These are phyloP conservation scores for Solanum rostratum DNA, from an alignment of 257 asterid genomes.

Conservation along the genomic window DNA sequence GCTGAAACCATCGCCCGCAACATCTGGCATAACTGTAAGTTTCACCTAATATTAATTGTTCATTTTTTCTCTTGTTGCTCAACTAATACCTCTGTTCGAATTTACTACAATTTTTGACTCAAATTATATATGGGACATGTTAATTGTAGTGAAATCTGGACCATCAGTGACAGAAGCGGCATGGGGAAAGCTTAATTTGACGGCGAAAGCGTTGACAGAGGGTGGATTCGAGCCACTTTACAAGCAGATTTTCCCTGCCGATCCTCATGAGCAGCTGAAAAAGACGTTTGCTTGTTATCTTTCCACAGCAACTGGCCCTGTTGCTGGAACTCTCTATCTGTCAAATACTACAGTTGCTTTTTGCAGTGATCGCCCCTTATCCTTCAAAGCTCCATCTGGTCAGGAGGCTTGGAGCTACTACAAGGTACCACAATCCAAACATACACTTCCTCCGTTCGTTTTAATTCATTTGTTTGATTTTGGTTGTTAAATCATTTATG, in stretches of 20 bases:
- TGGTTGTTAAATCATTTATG: not conserved
- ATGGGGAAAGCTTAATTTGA: slow-evolving; percentile 75
- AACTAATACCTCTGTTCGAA: too few species aligned
- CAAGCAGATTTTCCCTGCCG: slow-evolving; percentile 43
- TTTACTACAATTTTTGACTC: not conserved
- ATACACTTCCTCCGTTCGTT: not conserved
- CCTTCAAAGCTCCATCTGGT: slow-evolving; percentile 74
- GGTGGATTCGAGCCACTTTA: slow-evolving; percentile 78
- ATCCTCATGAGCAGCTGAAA: slow-evolving; percentile 54
- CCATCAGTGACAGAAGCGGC: slow-evolving; percentile 64
- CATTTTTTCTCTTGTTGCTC: too few species aligned
- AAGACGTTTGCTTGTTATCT: slow-evolving; percentile 78
- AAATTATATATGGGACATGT: not conserved
- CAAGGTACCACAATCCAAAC: slow-evolving; percentile 33
- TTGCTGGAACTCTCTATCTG: slow-evolving; percentile 70
- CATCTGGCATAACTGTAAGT: slow-evolving; percentile 66
- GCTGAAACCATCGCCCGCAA: slow-evolving; percentile 57
- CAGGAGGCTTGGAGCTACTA: slow-evolving; percentile 81
- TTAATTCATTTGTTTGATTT: not conserved
- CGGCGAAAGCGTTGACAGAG: slow-evolving; percentile 59
- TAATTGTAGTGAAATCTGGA: slow-evolving; percentile 47
- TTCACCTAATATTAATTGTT: not conserved
- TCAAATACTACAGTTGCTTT: slow-evolving; percentile 57
- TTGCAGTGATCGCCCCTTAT: slow-evolving; percentile 78
- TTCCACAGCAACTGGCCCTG: slow-evolving; percentile 85